A percentile compares a stretch with the other conserved stretches of the same genome.
Evolutionary conservation across 2,329 filamentous ascomycete species (phyloP).

Genomic region (Diaporthe velutina): DNA sequence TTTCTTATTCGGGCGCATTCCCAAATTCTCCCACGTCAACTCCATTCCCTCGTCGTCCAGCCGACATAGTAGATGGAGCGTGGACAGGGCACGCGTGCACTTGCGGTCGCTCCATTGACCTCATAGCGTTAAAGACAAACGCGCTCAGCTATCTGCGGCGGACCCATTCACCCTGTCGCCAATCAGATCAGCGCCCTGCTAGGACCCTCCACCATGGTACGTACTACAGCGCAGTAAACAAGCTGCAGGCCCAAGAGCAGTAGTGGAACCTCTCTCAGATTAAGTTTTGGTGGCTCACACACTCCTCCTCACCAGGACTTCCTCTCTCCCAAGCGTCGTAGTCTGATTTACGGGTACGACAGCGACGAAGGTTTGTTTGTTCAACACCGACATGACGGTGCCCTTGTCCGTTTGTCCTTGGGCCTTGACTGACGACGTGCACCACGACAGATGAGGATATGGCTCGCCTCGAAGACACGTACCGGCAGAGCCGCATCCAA

Average conservation of each 20-base stretch:
- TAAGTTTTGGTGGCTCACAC: conserved; percentile 30
- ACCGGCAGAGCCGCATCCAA: conserved; percentile 59
- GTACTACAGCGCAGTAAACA: conserved; percentile 29
- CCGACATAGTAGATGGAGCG: not conserved
- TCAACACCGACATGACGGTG: not conserved
- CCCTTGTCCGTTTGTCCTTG: not conserved
- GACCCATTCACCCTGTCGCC: conserved; percentile 33
- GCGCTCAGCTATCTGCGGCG: conserved; percentile 35
- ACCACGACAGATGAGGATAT: conserved; percentile 44
- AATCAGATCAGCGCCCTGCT: conserved; percentile 36
- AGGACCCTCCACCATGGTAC: conserved; percentile 38
- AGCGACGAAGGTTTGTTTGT: conserved; percentile 40
- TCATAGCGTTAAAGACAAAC: conserved; percentile 31
- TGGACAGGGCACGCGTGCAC: conserved; percentile 11
- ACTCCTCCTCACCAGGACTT: conserved; percentile 31
- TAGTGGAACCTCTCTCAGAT: conserved; percentile 25
- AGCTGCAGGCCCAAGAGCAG: conserved; percentile 22
- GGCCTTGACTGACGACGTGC: not conserved
- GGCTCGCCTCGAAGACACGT: conserved; percentile 49
- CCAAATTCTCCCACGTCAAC: conserved; percentile 25
- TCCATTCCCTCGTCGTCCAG: conserved; percentile 4
- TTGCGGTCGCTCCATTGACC: conserved; percentile 27
- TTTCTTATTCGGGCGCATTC: conserved; percentile 11
- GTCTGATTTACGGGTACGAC: conserved; percentile 39
- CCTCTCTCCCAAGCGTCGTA: conserved; percentile 37